Evolutionary conservation across 805 yeast genomes (phyloP).

Genomic region (Pichia occidentalis): DNA sequence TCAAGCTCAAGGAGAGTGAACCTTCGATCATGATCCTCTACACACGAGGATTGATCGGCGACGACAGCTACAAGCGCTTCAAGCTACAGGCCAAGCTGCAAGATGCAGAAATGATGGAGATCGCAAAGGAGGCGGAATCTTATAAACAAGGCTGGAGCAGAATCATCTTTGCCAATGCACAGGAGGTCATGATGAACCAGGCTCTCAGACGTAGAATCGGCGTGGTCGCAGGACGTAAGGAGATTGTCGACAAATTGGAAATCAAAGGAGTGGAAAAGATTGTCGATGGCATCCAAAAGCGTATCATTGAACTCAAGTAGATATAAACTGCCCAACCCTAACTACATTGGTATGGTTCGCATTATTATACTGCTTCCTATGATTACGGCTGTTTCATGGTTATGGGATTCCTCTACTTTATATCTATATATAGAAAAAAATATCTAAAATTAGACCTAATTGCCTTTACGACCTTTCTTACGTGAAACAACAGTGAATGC

Average conservation of each 20-base stretch:
- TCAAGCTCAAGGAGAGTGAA: slow-evolving; percentile 75
- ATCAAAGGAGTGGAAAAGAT: slow-evolving; percentile 20
- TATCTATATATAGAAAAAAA: slow-evolving; percentile 3
- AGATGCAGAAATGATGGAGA: slow-evolving; percentile 73
- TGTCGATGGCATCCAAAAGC: slow-evolving; percentile 14
- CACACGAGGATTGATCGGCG: slow-evolving; percentile 87
- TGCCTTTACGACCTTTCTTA: slow-evolving; percentile 38
- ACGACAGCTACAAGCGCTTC: slow-evolving; percentile 75
- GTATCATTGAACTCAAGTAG: slow-evolving; percentile 12
- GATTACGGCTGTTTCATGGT: no score
- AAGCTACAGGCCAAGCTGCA: slow-evolving; percentile 70
- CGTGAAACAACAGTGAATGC: slow-evolving; percentile 49
- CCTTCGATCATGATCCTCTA: slow-evolving; percentile 64
- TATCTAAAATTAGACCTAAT: neutral
- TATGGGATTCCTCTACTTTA: neutral
- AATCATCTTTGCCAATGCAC: slow-evolving; percentile 66
- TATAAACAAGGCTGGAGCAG: slow-evolving; percentile 66
- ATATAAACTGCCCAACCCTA: no score
- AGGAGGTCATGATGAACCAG: slow-evolving; percentile 87
- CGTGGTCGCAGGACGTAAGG: slow-evolving; percentile 40
- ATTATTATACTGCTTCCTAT: no score
- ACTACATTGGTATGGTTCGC: no score
- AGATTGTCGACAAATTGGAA: slow-evolving; percentile 29
- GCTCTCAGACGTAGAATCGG: slow-evolving; percentile 73
- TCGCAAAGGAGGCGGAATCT: slow-evolving; percentile 67